phyloP scores from a whole-genome alignment of 208 protist species.

The Ichthyophonus hoferi region DNA sequence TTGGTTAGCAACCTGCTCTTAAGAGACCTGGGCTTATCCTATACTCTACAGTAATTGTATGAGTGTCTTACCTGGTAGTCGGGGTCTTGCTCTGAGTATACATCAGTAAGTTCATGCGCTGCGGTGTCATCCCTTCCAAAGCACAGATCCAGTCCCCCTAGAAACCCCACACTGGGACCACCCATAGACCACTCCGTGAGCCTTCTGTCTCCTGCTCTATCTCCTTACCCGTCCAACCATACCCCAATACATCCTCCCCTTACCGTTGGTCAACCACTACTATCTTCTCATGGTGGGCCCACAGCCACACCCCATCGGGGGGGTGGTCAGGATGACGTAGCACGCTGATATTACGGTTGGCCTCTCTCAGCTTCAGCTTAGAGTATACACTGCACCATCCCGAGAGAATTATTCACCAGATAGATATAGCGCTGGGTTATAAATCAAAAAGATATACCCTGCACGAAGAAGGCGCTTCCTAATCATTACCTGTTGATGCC shows the following conservation, averaged over 20 bases:
- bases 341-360: constrained; percentile 20
- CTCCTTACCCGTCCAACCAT: background rate
- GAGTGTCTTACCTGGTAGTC: too few relatives aligned
- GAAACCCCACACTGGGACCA: background rate
- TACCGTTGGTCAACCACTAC: constrained; percentile 46
- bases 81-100: background rate
- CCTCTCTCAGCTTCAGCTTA: background rate
- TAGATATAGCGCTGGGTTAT: too few relatives aligned
- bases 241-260: background rate
- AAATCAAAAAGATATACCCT: too few relatives aligned
- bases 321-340: constrained; percentile 41
- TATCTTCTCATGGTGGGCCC: constrained; percentile 56
- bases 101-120: constrained; percentile 14
- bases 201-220: too few relatives aligned
- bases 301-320: constrained; percentile 25
- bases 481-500: constrained; percentile 18
- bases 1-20: too few relatives aligned
- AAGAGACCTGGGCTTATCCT: too few relatives aligned
- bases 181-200: too few relatives aligned
- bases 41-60: too few relatives aligned
- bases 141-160: constrained; percentile 34
- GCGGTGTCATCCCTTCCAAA: constrained; percentile 19
- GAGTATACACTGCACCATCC: constrained; percentile 13
- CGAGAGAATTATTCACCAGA: too few relatives aligned
- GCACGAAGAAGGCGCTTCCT: too few relatives aligned